These are phyloP conservation scores for Malassezia pachydermatis DNA, from an alignment of 1,284 basidiomycete genomes.

Conservation along the genomic window DNA sequence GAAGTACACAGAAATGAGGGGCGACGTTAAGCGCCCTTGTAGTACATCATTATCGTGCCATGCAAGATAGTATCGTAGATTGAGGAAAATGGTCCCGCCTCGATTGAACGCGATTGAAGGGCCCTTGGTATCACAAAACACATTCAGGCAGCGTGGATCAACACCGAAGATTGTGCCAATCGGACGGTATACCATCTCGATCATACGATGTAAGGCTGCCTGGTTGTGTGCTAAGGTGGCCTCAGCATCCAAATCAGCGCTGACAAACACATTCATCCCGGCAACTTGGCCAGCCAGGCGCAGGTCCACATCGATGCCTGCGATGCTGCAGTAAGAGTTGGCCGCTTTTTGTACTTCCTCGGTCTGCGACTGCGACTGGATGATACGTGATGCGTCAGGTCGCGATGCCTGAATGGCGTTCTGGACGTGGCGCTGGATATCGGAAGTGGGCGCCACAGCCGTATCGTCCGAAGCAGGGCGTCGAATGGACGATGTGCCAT, in stretches of 20 bases:
- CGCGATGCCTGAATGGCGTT: conserved; percentile 48
- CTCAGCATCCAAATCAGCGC: conserved; percentile 30
- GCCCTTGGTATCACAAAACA: conserved; percentile 74
- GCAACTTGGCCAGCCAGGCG: conserved; percentile 47
- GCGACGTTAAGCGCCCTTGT: conserved; percentile 56
- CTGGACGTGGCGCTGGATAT: conserved; percentile 46
- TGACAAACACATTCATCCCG: conserved; percentile 48
- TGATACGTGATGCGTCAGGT: conserved; percentile 45
- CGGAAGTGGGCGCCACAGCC: conserved; percentile 10
- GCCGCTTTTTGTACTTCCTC: conserved; percentile 49
- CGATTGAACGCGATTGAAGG: conserved; percentile 87
- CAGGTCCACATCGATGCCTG: conserved; percentile 45
- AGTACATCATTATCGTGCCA: conserved; percentile 71
- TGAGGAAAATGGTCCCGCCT: conserved; percentile 77
- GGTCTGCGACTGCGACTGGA: conserved; percentile 42
- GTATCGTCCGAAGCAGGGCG: background rate
- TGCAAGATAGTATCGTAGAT: conserved; percentile 67
- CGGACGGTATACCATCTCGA: conserved; percentile 43
- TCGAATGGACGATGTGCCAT: conserved; percentile 35
- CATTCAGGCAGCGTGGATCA: conserved; percentile 60
- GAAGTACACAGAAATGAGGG: conserved; percentile 77
- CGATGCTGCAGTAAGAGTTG: conserved; percentile 49
- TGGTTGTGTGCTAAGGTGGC: conserved; percentile 37
- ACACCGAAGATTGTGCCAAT: conserved; percentile 48
- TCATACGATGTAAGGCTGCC: conserved; percentile 43